Evolutionary conservation across 2,329 filamentous ascomycete genomes (phyloP).

Genomic region (Truncatella angustata): DNA sequence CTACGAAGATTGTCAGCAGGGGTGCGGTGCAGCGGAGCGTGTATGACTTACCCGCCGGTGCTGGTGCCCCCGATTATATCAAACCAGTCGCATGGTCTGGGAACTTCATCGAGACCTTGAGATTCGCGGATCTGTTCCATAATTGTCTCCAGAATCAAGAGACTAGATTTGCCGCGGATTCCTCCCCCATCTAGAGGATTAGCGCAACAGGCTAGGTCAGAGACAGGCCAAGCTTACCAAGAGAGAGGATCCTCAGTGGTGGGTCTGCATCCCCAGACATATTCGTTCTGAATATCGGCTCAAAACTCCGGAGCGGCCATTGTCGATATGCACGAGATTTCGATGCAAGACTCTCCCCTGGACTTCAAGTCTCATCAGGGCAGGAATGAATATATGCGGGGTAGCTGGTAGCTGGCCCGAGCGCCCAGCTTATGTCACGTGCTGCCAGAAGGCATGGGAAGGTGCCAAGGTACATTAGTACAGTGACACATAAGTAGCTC

Average conservation of each 20-base stretch:
- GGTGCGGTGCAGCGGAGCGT: neutral
- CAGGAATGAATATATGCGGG: too few species aligned
- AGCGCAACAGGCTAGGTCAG: neutral
- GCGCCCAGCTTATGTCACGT: too few species aligned
- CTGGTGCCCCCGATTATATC: conserved; percentile 24
- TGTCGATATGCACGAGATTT: too few species aligned
- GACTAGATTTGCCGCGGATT: conserved; percentile 21
- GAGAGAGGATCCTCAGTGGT: neutral
- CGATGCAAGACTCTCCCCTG: too few species aligned
- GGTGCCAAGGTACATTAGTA: too few species aligned
- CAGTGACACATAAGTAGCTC: too few species aligned
- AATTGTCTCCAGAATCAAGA: conserved; percentile 19
- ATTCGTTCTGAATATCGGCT: too few species aligned
- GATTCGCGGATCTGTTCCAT: conserved; percentile 14
- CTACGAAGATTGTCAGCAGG: conserved; percentile 8
- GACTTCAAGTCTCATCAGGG: too few species aligned
- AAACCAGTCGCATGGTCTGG: conserved; percentile 22
- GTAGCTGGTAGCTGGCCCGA: too few species aligned
- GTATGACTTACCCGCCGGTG: conserved; percentile 19
- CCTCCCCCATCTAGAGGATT: conserved; percentile 18
- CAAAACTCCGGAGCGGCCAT: too few species aligned
- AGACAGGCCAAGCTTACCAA: neutral
- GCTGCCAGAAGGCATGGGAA: too few species aligned
- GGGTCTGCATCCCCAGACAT: neutral
- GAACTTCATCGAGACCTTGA: conserved; percentile 5